These are phyloP conservation scores for Fonsecaea erecta DNA, from an alignment of 2,329 filamentous ascomycete species.

Conservation along the genomic window DNA sequence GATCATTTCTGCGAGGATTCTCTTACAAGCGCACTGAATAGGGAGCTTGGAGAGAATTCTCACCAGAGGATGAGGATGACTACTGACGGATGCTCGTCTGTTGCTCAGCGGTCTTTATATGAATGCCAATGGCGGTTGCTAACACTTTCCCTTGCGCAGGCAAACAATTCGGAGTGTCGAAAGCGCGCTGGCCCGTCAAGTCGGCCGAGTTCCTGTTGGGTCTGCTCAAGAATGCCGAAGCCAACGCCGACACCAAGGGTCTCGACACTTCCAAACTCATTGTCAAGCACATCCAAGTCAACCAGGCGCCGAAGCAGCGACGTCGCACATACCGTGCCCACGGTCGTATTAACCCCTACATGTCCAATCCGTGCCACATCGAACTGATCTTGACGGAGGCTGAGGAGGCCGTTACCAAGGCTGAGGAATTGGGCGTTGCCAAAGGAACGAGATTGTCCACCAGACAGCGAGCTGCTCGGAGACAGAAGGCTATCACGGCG, in stretches of 20 bases:
- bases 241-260: constrained; percentile 95
- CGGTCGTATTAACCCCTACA: constrained; percentile 99
- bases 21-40: background rate
- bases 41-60: background rate
- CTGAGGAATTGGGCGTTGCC: constrained; percentile 64
- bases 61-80: background rate
- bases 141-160: constrained; percentile 59
- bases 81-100: background rate
- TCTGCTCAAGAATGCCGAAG: constrained; percentile 96
- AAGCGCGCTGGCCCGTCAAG: constrained; percentile 99
- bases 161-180: constrained; percentile 98
- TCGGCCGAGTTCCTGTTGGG: constrained; percentile 97
- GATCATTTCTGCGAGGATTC: background rate
- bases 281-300: constrained; percentile 99
- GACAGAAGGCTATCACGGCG: constrained; percentile 65
- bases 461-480: constrained; percentile 81
- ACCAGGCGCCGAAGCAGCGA: constrained; percentile 99
- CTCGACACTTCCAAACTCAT: constrained; percentile 96
- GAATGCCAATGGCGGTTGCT: constrained; percentile 1
- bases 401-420: constrained; percentile 95
- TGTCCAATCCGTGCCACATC: constrained; percentile 99
- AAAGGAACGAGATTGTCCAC: constrained; percentile 75
- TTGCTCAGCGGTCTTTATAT: background rate
- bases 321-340: constrained; percentile 99
- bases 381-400: constrained; percentile 99